Conservation (phyloP, 2,329 filamentous ascomycete genomes). For the Tolypocladium album region DNA sequence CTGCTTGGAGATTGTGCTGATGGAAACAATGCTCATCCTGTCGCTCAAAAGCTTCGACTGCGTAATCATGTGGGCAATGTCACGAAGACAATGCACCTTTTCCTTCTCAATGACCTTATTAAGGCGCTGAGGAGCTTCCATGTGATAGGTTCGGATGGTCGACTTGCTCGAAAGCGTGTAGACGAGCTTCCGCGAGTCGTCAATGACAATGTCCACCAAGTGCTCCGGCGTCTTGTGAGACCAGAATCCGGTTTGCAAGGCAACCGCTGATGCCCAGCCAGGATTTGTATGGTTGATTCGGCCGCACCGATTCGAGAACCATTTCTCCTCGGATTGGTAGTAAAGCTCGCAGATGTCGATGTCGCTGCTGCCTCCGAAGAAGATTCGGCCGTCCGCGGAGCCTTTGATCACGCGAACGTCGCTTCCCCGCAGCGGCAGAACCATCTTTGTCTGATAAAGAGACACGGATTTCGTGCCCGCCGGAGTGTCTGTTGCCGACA, state of each 20-base stretch:
- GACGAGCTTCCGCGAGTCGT: constrained; percentile 77
- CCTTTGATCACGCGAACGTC: constrained; percentile 71
- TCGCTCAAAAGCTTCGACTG: constrained; percentile 60
- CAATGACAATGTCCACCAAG: constrained; percentile 71
- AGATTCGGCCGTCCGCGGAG: constrained; percentile 80
- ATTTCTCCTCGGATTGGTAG: constrained; percentile 94
- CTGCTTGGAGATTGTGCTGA: constrained; percentile 70
- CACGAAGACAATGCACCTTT: constrained; percentile 48
- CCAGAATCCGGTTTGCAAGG: constrained; percentile 39
- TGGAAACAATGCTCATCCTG: constrained; percentile 65
- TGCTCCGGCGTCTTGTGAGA: constrained; percentile 45
- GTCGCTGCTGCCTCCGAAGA: constrained; percentile 72
- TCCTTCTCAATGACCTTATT: constrained; percentile 57
- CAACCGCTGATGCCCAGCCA: constrained; percentile 56
- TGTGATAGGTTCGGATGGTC: constrained; percentile 83
- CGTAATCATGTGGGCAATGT: constrained; percentile 80
- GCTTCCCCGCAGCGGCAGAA: constrained; percentile 62
- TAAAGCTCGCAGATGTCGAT: constrained; percentile 89
- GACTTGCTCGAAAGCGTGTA: constrained; percentile 86
- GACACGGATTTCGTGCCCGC: constrained; percentile 63
- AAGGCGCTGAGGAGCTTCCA: constrained; percentile 55
- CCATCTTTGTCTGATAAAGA: constrained; percentile 84
- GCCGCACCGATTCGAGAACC: constrained; percentile 82
- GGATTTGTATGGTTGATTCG: constrained; percentile 81
- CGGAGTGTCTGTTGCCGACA: constrained; percentile 56